Evolutionary conservation across 768 basidiomycete genomes (phyloP).

Genomic region (Lentinula raphanica): DNA sequence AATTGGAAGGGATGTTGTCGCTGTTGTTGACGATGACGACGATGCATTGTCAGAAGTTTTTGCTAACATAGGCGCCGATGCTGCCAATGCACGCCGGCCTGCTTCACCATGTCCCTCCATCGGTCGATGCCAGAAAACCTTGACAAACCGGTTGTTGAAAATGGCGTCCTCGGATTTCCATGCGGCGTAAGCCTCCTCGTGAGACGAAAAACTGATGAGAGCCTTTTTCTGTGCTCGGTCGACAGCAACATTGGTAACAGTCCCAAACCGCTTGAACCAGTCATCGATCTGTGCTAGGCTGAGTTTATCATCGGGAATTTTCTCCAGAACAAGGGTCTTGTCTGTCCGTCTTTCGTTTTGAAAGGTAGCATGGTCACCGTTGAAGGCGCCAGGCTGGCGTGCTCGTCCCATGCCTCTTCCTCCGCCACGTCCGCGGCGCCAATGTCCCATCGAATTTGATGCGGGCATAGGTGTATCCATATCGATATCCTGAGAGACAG

Average conservation of each 20-base stretch:
- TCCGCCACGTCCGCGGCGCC: constrained; percentile 25
- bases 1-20: constrained; percentile 19
- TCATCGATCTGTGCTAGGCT: constrained; percentile 71
- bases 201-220: constrained; percentile 79
- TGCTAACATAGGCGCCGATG: constrained; percentile 71
- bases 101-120: constrained; percentile 85
- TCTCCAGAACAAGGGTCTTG: constrained; percentile 88
- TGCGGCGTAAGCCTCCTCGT: constrained; percentile 80
- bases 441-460: constrained; percentile 15
- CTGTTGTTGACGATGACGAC: constrained; percentile 15
- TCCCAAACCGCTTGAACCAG: constrained; percentile 92
- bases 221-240: constrained; percentile 74
- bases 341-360: constrained; percentile 62
- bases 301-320: constrained; percentile 84
- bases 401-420: constrained; percentile 39
- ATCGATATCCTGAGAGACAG: constrained; percentile 22
- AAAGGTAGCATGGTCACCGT: constrained; percentile 61
- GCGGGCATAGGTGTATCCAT: constrained; percentile 25
- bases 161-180: constrained; percentile 96
- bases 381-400: constrained; percentile 54
- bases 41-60: constrained; percentile 43
- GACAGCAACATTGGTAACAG: constrained; percentile 87
- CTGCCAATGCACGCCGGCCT: constrained; percentile 75
- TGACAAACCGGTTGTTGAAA: constrained; percentile 91
- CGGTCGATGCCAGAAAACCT: constrained; percentile 92